Conservation (phyloP, 768 basidiomycete species). For the Phlegmacium glaucopus region DNA sequence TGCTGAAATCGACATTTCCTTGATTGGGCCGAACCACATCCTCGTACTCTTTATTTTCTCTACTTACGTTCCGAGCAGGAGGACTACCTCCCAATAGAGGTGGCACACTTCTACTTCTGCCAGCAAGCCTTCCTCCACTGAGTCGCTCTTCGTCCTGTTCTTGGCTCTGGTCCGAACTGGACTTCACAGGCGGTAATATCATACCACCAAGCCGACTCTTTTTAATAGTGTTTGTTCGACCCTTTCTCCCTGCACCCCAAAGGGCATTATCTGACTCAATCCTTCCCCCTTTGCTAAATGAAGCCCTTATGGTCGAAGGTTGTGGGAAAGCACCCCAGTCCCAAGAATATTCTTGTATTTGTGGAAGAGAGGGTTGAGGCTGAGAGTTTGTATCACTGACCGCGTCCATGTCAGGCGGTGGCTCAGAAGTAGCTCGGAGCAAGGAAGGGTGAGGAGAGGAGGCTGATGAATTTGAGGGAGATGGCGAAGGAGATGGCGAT, state of each 20-base stretch:
- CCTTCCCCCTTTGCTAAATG: conserved; percentile 47
- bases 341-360: conserved; percentile 77
- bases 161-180: neutral
- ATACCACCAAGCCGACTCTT: conserved; percentile 16
- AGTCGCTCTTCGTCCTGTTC: neutral
- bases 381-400: conserved; percentile 10
- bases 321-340: conserved; percentile 92
- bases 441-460: conserved; percentile 20
- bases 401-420: conserved; percentile 47
- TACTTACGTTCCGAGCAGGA: conserved; percentile 22
- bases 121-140: conserved; percentile 17
- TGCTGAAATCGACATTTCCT: conserved; percentile 6
- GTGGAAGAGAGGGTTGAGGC: conserved; percentile 7
- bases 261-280: conserved; percentile 22
- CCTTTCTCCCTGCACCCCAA: conserved; percentile 23
- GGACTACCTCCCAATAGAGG: conserved; percentile 48
- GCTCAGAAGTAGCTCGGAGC: conserved; percentile 58
- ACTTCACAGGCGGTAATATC: conserved; percentile 10
- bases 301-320: conserved; percentile 60
- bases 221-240: conserved; percentile 19
- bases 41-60: conserved; percentile 31
- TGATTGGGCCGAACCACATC: conserved; percentile 21
- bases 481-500: conserved; percentile 16
- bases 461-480: conserved; percentile 15
- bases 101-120: conserved; percentile 56